Evolutionary conservation across 1,139 yeast genomes (phyloP), one percentile per base, ranked within the genome.

Genomic region (Kurtzmaniella quercitrusa): DNA sequence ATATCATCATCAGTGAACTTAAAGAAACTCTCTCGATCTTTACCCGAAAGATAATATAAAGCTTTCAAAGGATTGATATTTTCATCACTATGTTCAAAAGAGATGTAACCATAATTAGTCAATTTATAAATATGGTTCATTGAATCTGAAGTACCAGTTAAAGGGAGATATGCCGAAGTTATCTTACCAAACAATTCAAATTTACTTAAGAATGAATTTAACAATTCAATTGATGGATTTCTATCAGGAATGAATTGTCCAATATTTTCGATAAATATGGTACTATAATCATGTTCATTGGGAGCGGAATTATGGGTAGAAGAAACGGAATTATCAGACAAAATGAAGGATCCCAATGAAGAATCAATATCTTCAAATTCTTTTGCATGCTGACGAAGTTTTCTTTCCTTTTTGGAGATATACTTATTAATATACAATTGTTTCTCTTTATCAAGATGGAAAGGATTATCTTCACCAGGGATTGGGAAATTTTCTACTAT

Each of bases 151-250:
- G 54, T 50, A 27, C 49, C 52, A 5, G 46, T 45, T 14, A 66
- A 48, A 10, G 82, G 82, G 50, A 77, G 62, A 48, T 70, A 75
- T 15, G 73, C 63, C 3, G 68, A 59, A n/a, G 73, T 75, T 34
- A 78, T 65, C 4, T 51, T 57, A 12, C 75, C 72, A 50, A 69
- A 76, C 19, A 59, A 49, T 41, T 55, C 48, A 49, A 78, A 70
- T 41, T 70, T 58, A 11, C 57, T 47, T 8, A 65, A 41, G 37
- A 76, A 57, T 16, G 51, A 48, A 12, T 55, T 54, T 40, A 68
- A 47, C 4, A 48, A 47, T 3, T 42, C 49, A 10, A 60, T 40
- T 3, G 57, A 44, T 2, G 58, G 46, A 18, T 44, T 43, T 2
- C 46, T 46, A 27, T 48, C 53, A 2, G 66, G 59, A 18, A 67